Evolutionary conservation across 106 monocot genomes (phyloP).

Genomic region (Triglochin maritima): DNA sequence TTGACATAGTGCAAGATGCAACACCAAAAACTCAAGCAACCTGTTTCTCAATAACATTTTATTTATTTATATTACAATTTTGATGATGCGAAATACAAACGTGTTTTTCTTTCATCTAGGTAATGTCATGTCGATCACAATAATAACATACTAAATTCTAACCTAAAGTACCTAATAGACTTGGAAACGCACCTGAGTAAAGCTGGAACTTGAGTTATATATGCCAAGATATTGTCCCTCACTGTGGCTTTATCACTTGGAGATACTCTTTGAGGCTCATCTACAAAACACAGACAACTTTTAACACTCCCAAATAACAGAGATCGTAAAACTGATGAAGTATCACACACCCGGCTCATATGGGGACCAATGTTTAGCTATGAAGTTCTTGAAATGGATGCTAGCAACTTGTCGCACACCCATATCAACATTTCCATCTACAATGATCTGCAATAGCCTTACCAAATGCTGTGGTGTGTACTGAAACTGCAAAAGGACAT

Average conservation of each 20-base stretch:
- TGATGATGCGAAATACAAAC: too few species aligned
- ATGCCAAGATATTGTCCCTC: conserved; percentile 69
- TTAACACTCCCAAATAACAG: too few species aligned
- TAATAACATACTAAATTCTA: too few species aligned
- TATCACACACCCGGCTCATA: conserved; percentile 40
- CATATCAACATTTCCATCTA: conserved; percentile 55
- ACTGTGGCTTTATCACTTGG: conserved; percentile 55
- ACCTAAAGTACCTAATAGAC: too few species aligned
- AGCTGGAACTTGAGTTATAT: conserved; percentile 70
- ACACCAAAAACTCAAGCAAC: too few species aligned
- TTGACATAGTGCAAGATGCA: too few species aligned
- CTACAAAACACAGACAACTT: conserved; percentile 12
- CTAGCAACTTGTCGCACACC: conserved; percentile 89
- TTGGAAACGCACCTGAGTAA: conserved; percentile 48
- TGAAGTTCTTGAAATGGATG: conserved; percentile 96
- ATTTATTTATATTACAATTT: too few species aligned
- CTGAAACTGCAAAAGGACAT: conserved; percentile 45
- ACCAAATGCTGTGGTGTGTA: conserved; percentile 80
- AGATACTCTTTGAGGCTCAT: conserved; percentile 47
- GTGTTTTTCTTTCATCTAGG: too few species aligned
- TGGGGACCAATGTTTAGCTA: conserved; percentile 88
- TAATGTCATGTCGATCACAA: too few species aligned
- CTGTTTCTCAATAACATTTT: too few species aligned
- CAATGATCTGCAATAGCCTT: conserved; percentile 79
- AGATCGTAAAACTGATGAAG: not conserved